phyloP scores from a whole-genome alignment of 345 rosid genomes.

The Stellera chamaejasme region DNA sequence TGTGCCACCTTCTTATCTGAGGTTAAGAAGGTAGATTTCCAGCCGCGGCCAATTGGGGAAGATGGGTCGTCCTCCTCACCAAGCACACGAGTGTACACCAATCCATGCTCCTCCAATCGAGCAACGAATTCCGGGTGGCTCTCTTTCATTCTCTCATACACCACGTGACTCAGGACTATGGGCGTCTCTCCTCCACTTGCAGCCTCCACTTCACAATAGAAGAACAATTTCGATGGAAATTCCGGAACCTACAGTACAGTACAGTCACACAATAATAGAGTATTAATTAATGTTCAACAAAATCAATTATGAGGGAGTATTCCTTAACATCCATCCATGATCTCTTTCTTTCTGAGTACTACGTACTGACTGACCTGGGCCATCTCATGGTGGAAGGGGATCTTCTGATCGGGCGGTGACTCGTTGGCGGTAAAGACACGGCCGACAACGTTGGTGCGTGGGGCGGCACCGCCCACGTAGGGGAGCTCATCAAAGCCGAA shows the following conservation, averaged over 20 bases:
- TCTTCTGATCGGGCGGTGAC: conserved; percentile 88
- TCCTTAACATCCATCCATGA: no score
- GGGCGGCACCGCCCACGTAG: conserved; percentile 88
- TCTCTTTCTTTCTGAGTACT: no score
- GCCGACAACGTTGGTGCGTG: conserved; percentile 70
- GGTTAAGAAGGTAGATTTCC: conserved; percentile 91
- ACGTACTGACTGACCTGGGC: conserved; percentile 42
- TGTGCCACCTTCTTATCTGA: conserved; percentile 59
- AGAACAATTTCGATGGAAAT: conserved; percentile 84
- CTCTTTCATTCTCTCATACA: conserved; percentile 69
- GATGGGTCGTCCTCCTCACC: conserved; percentile 80
- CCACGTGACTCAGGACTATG: conserved; percentile 70
- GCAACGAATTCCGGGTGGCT: conserved; percentile 60
- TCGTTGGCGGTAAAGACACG: conserved; percentile 91
- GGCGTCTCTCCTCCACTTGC: conserved; percentile 92
- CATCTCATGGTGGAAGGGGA: conserved; percentile 94
- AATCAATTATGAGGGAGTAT: no score
- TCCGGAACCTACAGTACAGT: conserved; percentile 51
- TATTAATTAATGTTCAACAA: no score
- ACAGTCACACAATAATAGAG: no score
- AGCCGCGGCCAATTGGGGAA: conserved; percentile 87
- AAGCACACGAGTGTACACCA: conserved; percentile 57
- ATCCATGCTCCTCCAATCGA: conserved; percentile 58
- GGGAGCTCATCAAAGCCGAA: conserved; percentile 89
- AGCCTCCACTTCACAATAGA: conserved; percentile 85